Evolutionary conservation across 768 basidiomycete genomes (phyloP).

Genomic region (Podaxis pistillaris): DNA sequence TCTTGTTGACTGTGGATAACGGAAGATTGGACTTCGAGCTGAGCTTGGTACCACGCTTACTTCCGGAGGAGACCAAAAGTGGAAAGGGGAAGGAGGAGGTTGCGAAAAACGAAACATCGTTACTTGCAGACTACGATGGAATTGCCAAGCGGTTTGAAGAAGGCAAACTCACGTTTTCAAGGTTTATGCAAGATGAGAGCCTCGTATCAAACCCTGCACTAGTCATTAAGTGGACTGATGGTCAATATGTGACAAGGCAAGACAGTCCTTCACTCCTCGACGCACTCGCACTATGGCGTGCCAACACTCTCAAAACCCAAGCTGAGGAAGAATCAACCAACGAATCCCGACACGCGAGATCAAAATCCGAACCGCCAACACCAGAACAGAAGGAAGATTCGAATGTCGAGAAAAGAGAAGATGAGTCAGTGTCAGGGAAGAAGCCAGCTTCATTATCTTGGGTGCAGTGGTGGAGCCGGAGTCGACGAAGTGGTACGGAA

Average conservation of each 20-base stretch:
- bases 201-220: conserved; percentile 63
- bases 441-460: conserved; percentile 66
- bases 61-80: conserved; percentile 15
- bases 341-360: conserved; percentile 23
- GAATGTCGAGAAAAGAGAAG: conserved; percentile 16
- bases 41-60: conserved; percentile 49
- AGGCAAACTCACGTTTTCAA: conserved; percentile 62
- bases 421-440: conserved; percentile 18
- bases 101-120: conserved; percentile 19
- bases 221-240: conserved; percentile 69
- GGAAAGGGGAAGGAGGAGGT: conserved; percentile 25
- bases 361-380: conserved; percentile 37
- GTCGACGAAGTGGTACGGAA: conserved; percentile 34
- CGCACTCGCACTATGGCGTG: conserved; percentile 71
- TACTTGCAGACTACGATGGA: conserved; percentile 47
- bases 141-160: conserved; percentile 53
- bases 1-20: conserved; percentile 64
- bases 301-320: conserved; percentile 33
- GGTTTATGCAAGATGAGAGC: conserved; percentile 62
- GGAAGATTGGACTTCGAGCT: conserved; percentile 69
- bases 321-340: conserved; percentile 17
- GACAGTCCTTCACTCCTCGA: conserved; percentile 76
- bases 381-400: conserved; percentile 20
- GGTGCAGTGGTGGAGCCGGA: conserved; percentile 83
- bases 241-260: conserved; percentile 68